Evolutionary conservation across 148 eudicot genomes (phyloP).

Genomic region (Silene uniflora): DNA sequence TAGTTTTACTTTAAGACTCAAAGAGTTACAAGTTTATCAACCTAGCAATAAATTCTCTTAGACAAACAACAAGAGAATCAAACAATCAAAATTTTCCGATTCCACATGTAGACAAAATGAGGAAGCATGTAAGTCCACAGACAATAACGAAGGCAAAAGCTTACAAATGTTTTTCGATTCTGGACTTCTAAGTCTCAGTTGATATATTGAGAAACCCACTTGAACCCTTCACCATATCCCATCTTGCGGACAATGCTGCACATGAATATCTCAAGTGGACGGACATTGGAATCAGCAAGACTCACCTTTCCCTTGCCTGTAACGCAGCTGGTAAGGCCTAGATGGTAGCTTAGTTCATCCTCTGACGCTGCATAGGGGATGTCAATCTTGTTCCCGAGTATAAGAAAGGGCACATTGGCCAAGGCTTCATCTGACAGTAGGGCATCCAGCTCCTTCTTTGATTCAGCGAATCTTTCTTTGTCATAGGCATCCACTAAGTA

Average conservation of each 20-base stretch:
- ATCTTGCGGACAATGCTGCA: conserved; percentile 78
- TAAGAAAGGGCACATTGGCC: conserved; percentile 58
- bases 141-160: neutral
- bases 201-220: conserved; percentile 74
- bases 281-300: conserved; percentile 48
- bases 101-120: conserved; percentile 15
- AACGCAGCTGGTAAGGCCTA: conserved; percentile 52
- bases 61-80: conserved; percentile 16
- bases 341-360: conserved; percentile 51
- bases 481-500: conserved; percentile 70
- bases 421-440: conserved; percentile 58
- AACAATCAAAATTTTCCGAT: conserved; percentile 18
- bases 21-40: conserved; percentile 12
- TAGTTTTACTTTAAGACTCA: neutral
- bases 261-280: conserved; percentile 72
- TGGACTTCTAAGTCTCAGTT: conserved; percentile 20
- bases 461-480: conserved; percentile 66
- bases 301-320: conserved; percentile 72
- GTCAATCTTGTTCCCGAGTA: conserved; percentile 70
- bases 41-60: neutral
- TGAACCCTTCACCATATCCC: conserved; percentile 80
- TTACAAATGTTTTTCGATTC: neutral
- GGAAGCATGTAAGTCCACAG: conserved; percentile 5
- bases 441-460: conserved; percentile 62
- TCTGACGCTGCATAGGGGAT: conserved; percentile 65